phyloP scores from a whole-genome alignment of 2,329 filamentous ascomycete species.

The Clonostachys byssicola region DNA sequence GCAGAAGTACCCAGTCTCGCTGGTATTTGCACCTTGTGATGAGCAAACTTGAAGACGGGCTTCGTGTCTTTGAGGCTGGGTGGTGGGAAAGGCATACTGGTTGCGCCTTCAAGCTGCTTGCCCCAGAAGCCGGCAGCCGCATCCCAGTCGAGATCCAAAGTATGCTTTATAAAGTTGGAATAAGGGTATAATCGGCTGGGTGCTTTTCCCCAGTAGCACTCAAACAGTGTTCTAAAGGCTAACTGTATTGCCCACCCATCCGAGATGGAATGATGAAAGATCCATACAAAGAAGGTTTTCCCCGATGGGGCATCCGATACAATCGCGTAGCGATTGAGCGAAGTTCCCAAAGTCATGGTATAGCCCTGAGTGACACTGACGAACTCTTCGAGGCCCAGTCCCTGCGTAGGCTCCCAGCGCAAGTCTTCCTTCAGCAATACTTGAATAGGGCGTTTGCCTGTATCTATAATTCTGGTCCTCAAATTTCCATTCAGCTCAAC shows the following conservation, averaged over 20 bases:
- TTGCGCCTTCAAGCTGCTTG: background rate
- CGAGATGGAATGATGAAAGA: constrained; percentile 3
- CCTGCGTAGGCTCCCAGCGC: background rate
- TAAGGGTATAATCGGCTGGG: constrained; percentile 13
- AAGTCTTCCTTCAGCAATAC: constrained; percentile 3
- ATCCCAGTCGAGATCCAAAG: constrained; percentile 19
- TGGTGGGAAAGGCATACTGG: background rate
- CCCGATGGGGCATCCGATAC: background rate
- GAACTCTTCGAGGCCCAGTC: background rate
- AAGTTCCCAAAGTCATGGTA: constrained; percentile 5
- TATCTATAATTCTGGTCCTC: constrained; percentile 4
- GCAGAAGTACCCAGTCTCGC: background rate
- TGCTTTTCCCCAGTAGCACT: background rate
- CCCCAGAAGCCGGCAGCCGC: background rate
- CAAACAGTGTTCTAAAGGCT: constrained; percentile 1
- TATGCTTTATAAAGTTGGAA: constrained; percentile 34
- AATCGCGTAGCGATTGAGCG: constrained; percentile 6
- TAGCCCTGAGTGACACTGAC: background rate
- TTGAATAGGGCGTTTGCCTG: constrained; percentile 1
- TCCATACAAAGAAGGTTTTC: background rate
- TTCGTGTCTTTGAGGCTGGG: background rate
- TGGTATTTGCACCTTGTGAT: background rate
- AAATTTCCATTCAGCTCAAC: constrained; percentile 2
- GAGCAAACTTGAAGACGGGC: background rate
- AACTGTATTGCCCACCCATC: constrained; percentile 1